These are phyloP conservation scores for Monosporascus sp. DNA, from an alignment of 2,329 filamentous ascomycete species.

Conservation along the genomic window DNA sequence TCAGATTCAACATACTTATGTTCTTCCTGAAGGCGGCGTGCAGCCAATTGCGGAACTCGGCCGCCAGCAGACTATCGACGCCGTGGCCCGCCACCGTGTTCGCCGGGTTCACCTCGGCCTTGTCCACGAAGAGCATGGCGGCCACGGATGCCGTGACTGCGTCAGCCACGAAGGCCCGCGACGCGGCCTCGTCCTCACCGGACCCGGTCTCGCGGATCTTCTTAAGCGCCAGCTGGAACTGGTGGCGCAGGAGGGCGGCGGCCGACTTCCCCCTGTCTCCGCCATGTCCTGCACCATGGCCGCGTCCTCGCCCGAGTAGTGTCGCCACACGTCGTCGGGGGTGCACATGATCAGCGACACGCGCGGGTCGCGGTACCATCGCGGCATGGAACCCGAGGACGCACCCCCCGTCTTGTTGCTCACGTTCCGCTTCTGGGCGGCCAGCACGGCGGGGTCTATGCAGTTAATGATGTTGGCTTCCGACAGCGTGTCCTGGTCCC, in stretches of 20 bases:
- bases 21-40: too few relatives aligned
- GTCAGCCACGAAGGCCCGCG: not conserved
- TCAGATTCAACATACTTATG: too few relatives aligned
- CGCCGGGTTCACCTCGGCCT: constrained; percentile 5
- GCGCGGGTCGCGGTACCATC: constrained; percentile 3
- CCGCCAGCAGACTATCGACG: too few relatives aligned
- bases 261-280: not conserved
- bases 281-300: not conserved
- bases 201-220: not conserved
- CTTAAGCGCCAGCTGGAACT: not conserved
- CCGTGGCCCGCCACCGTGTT: constrained; percentile 5
- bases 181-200: not conserved
- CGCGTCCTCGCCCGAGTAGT: not conserved
- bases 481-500: constrained; percentile 1
- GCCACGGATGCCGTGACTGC: not conserved
- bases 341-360: constrained; percentile 5
- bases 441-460: constrained; percentile 3
- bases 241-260: not conserved
- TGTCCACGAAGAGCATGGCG: constrained; percentile 1
- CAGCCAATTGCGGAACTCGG: too few relatives aligned
- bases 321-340: constrained; percentile 1
- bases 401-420: too few relatives aligned
- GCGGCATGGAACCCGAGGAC: not conserved
- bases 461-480: constrained; percentile 2
- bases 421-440: not conserved